Conservation (phyloP, 352 stramenopile genomes). For the Plasmopara muralis region DNA sequence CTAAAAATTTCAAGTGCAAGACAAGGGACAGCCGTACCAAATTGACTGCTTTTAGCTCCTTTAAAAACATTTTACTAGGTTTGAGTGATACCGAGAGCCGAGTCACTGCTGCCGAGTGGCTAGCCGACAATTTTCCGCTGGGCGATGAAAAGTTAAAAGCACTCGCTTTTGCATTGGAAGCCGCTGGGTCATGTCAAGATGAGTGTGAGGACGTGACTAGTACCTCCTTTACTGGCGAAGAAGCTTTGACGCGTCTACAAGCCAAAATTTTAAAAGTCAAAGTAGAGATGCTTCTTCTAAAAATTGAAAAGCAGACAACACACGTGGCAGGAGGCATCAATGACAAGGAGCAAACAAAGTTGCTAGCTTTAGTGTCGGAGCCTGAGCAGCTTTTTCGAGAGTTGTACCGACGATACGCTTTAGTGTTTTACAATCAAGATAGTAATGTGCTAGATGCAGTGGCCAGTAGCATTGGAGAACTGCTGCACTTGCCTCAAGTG, state of each 20-base stretch:
- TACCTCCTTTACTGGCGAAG: constrained; percentile 32
- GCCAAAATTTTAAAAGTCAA: constrained; percentile 34
- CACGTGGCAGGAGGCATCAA: constrained; percentile 11
- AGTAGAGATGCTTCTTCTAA: constrained; percentile 32
- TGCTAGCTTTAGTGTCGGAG: constrained; percentile 28
- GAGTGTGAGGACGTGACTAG: constrained; percentile 5
- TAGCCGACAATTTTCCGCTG: constrained; percentile 39
- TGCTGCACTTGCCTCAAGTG: constrained; percentile 22
- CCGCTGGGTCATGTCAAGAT: constrained; percentile 10
- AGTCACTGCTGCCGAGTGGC: constrained; percentile 46
- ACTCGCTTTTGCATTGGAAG: constrained; percentile 36
- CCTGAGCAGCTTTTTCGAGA: constrained; percentile 36
- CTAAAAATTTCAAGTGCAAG: constrained; percentile 8
- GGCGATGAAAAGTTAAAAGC: constrained; percentile 38
- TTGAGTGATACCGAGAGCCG: constrained; percentile 34
- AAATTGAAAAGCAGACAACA: constrained; percentile 14
- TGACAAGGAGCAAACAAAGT: constrained; percentile 10
- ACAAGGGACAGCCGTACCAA: background rate
- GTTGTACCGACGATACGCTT: constrained; percentile 37
- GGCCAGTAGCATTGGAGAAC: constrained; percentile 21
- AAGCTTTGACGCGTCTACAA: constrained; percentile 29
- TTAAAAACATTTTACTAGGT: constrained; percentile 26
- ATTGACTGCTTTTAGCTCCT: constrained; percentile 18
- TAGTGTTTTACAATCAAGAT: constrained; percentile 24
- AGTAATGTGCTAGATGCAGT: constrained; percentile 27